Evolutionary conservation across 257 asterid species (phyloP).

Genomic region (Ilex asprella): DNA sequence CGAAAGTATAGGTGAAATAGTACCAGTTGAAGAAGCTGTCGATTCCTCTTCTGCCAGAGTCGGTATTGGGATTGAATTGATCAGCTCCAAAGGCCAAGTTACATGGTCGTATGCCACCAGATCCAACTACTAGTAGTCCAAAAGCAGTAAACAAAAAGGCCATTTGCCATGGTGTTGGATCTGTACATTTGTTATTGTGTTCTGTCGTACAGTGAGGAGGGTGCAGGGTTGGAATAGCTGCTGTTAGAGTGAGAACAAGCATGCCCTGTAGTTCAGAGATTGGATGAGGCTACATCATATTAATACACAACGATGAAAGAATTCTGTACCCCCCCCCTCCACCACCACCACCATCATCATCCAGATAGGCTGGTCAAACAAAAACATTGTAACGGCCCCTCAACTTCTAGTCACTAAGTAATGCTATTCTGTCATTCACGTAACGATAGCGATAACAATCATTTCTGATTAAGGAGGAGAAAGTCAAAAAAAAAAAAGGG

Average conservation of each 20-base stretch:
- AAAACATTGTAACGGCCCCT: too few relatives aligned
- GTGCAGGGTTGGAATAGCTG: slow-evolving; percentile 20
- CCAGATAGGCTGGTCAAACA: too few relatives aligned
- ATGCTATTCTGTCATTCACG: too few relatives aligned
- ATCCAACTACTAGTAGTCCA: slow-evolving; percentile 19
- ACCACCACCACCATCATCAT: too few relatives aligned
- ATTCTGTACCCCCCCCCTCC: too few relatives aligned
- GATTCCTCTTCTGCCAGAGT: slow-evolving; percentile 28
- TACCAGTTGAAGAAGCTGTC: slow-evolving; percentile 36
- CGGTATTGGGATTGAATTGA: slow-evolving; percentile 30
- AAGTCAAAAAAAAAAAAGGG: too few relatives aligned
- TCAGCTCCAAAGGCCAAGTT: slow-evolving; percentile 36
- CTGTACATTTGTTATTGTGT: slow-evolving; percentile 8
- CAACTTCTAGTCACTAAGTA: too few relatives aligned
- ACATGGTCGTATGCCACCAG: slow-evolving; percentile 37
- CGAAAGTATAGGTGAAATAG: slow-evolving; percentile 27
- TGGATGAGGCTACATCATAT: too few relatives aligned
- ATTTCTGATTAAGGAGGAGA: too few relatives aligned
- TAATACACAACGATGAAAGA: too few relatives aligned
- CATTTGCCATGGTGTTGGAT: slow-evolving; percentile 22
- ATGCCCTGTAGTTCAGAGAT: slow-evolving; percentile 21
- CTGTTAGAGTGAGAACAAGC: slow-evolving; percentile 29
- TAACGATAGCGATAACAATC: too few relatives aligned
- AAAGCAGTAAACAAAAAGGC: slow-evolving; percentile 18
- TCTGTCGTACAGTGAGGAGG: slow-evolving; percentile 22